Conservation (phyloP, 345 rosid genomes). For the Hevea brasiliensis region DNA sequence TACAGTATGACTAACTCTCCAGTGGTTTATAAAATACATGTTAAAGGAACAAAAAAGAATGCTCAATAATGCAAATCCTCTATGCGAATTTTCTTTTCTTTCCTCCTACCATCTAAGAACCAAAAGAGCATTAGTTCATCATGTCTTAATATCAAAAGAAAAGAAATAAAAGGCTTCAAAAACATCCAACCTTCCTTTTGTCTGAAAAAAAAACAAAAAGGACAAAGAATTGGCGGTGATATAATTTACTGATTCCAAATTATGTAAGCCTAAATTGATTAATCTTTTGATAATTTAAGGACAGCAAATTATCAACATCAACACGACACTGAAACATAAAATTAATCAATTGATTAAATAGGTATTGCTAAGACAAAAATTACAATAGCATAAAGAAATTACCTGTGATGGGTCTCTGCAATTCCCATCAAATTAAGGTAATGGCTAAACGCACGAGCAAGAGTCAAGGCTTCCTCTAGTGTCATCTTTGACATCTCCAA, state of each 20-base stretch:
- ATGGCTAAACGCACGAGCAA: constrained; percentile 91
- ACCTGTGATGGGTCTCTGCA: constrained; percentile 97
- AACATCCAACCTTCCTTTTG: neutral
- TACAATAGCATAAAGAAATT: neutral
- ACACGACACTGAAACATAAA: neutral
- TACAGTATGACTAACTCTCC: neutral
- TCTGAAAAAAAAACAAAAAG: neutral
- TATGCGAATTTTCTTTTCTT: neutral
- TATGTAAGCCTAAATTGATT: neutral
- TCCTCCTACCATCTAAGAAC: neutral
- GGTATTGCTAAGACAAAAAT: neutral
- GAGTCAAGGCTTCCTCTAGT: constrained; percentile 76
- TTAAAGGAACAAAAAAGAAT: neutral
- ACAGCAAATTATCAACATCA: neutral
- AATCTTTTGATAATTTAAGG: neutral
- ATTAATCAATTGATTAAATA: neutral
- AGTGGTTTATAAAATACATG: too few relatives aligned
- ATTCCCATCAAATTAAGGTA: constrained; percentile 91
- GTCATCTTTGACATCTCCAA: constrained; percentile 77
- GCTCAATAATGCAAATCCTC: neutral
- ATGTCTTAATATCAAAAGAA: neutral
- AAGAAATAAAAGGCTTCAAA: neutral
- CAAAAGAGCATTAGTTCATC: neutral
- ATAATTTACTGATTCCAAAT: neutral
- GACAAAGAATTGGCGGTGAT: neutral